Percentiles rank a stretch among this genome's conserved stretches.
Conservation (phyloP, 495 filamentous ascomycete species). For the Penicillium arizonense region DNA sequence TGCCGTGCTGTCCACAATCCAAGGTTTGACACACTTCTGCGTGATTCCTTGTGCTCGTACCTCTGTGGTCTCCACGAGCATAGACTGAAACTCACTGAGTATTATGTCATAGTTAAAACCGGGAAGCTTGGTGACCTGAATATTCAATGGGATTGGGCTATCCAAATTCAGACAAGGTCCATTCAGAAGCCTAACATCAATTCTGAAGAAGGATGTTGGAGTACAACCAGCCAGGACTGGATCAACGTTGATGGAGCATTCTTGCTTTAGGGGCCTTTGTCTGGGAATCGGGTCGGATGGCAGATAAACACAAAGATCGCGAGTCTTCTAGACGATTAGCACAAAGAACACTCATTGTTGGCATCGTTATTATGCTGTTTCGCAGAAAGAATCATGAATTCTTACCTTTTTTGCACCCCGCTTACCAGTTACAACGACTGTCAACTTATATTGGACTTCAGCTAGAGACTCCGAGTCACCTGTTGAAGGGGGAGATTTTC, state of each 20-base stretch:
- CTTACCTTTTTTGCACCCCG: not conserved
- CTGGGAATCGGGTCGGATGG: not conserved
- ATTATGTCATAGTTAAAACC: not conserved
- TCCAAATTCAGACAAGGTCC: not conserved
- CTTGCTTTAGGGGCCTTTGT: not conserved
- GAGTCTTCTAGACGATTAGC: not conserved
- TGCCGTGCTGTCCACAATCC: conserved; percentile 2
- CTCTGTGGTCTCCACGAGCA: conserved; percentile 1
- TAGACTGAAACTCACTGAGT: conserved; percentile 1
- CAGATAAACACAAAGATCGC: not conserved
- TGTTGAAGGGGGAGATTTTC: not conserved
- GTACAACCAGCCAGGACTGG: not conserved
- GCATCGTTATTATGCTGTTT: too few species aligned
- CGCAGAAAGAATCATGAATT: too few species aligned
- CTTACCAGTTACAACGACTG: not conserved
- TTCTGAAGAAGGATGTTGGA: not conserved
- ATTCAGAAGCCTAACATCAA: not conserved
- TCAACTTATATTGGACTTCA: not conserved
- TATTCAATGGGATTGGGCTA: not conserved
- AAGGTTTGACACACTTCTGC: not conserved
- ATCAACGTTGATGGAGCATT: not conserved
- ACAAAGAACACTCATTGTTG: not conserved
- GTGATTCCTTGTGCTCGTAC: not conserved
- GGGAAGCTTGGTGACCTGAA: not conserved
- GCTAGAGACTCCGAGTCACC: not conserved